Conservation (phyloP, 371 early-diverging fungal species). For the Fennellomyces sp. region DNA sequence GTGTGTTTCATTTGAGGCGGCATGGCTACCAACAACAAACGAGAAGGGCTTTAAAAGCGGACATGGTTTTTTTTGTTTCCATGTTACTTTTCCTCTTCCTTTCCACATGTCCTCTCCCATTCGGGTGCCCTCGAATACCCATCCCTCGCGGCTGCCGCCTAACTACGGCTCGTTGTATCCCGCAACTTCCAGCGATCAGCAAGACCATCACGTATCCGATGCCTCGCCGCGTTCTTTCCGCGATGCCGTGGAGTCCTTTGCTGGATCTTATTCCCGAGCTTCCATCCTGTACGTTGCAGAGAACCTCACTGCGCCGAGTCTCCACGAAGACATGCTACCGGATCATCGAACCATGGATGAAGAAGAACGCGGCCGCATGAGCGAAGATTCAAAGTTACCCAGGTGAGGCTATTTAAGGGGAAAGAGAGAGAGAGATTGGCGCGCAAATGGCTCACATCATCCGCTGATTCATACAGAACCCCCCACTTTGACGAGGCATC, state of each 20-base stretch:
- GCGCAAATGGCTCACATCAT: neutral
- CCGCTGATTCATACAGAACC: neutral
- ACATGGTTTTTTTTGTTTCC: neutral
- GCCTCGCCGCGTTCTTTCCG: neutral
- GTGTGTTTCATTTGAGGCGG: too few species aligned
- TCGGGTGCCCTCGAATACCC: slow-evolving; percentile 35
- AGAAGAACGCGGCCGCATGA: slow-evolving; percentile 3
- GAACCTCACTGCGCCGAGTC: slow-evolving; percentile 1
- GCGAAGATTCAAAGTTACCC: neutral
- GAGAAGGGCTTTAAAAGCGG: too few species aligned
- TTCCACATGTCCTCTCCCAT: slow-evolving; percentile 3
- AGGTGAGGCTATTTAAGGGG: neutral
- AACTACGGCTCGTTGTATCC: slow-evolving; percentile 18
- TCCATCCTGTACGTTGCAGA: slow-evolving; percentile 20
- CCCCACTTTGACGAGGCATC: neutral
- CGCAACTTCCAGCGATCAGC: neutral
- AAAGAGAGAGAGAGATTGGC: neutral
- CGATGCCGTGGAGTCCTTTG: neutral
- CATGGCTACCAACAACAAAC: too few species aligned
- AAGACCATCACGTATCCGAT: neutral
- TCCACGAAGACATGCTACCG: neutral
- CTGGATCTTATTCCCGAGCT: slow-evolving; percentile 20
- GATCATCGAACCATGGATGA: neutral
- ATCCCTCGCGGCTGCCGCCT: slow-evolving; percentile 27
- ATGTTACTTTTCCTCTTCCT: neutral